These are phyloP conservation scores for Lumnitzera littorea DNA, from an alignment of 345 rosid species.

Conservation along the genomic window DNA sequence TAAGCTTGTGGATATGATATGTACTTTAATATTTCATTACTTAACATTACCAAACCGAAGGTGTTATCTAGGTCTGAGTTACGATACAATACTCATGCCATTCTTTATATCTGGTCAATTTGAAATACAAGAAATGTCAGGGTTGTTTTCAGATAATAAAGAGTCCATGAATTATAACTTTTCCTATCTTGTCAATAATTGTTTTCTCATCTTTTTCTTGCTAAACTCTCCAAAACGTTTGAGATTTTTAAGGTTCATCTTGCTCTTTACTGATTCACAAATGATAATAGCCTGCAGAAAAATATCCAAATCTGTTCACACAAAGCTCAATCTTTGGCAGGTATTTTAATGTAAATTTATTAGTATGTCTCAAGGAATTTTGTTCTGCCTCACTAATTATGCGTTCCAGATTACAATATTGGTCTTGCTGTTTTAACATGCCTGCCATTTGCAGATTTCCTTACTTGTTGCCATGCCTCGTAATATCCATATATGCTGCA, in stretches of 20 bases:
- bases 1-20: too few relatives aligned
- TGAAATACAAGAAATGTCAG: too few relatives aligned
- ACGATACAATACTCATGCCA: too few relatives aligned
- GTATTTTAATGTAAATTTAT: constrained; percentile 7
- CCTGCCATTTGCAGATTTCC: constrained; percentile 28
- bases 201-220: too few relatives aligned
- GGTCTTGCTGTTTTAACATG: not conserved
- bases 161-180: too few relatives aligned
- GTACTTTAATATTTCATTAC: too few relatives aligned
- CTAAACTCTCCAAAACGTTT: too few relatives aligned
- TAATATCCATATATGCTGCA: constrained; percentile 23
- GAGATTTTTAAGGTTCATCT: not conserved
- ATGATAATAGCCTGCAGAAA: constrained; percentile 28
- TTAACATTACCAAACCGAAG: too few relatives aligned
- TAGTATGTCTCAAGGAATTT: not conserved
- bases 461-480: constrained; percentile 37
- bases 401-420: not conserved
- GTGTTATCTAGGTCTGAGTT: too few relatives aligned
- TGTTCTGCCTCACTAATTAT: not conserved
- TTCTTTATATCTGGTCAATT: too few relatives aligned
- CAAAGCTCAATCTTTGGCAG: constrained; percentile 31
- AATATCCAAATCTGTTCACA: constrained; percentile 22
- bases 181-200: too few relatives aligned
- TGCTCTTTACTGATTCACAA: not conserved
- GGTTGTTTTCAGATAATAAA: too few relatives aligned